phyloP scores from a whole-genome alignment of 208 protist species.

The Herpetomonas samuelpessoai region DNA sequence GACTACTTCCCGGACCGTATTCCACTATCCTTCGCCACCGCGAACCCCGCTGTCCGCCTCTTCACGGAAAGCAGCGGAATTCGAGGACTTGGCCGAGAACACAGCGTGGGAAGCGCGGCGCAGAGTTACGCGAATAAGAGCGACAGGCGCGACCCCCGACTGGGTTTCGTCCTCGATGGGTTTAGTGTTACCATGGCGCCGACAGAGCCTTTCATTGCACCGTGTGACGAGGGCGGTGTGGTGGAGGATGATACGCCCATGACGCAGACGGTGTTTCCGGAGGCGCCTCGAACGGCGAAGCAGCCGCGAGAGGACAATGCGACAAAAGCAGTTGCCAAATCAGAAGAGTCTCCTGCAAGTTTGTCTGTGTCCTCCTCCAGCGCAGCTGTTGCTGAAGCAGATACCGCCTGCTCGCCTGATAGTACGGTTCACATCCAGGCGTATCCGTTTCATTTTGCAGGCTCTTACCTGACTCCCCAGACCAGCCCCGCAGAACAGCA shows the following conservation, averaged over 20 bases:
- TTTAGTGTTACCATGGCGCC: background rate
- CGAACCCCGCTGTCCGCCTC: constrained; percentile 37
- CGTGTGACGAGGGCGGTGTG: background rate
- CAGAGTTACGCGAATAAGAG: too few relatives aligned
- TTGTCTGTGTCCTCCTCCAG: too few relatives aligned
- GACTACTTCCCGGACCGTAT: constrained; percentile 32
- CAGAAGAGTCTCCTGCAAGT: too few relatives aligned
- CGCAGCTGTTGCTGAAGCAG: too few relatives aligned
- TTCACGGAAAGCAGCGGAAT: constrained; percentile 43
- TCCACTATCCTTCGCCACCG: constrained; percentile 32
- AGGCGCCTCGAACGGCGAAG: too few relatives aligned
- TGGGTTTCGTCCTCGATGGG: background rate
- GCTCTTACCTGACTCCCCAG: background rate
- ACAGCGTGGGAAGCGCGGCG: too few relatives aligned
- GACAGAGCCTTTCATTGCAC: background rate
- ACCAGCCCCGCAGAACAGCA: background rate
- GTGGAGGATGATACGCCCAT: constrained; percentile 1
- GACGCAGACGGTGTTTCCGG: too few relatives aligned
- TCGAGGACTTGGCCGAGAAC: constrained; percentile 22
- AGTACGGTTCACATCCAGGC: background rate
- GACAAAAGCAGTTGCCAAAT: too few relatives aligned
- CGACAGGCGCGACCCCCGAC: too few relatives aligned
- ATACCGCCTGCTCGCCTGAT: too few relatives aligned
- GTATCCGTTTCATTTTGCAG: background rate
- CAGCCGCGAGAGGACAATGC: too few relatives aligned